Percentiles rank a stretch among this genome's conserved stretches.
These are phyloP conservation scores for Ogataea populi-albae DNA, from an alignment of 805 yeast genomes.

Conservation along the genomic window DNA sequence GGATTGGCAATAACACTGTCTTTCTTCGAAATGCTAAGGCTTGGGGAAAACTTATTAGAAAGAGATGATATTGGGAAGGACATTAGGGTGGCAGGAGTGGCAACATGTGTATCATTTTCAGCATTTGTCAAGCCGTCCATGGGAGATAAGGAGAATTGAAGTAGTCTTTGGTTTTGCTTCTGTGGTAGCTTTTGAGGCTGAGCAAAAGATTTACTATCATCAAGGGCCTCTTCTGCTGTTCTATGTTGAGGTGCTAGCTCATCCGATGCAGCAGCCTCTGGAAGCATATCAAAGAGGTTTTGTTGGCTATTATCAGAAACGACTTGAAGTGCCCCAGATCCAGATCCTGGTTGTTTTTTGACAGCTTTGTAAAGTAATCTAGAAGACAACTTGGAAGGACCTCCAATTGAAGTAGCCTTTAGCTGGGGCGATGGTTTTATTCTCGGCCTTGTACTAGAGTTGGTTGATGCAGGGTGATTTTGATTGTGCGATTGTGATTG, in stretches of 20 bases:
- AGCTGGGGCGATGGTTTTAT: slow-evolving; percentile 38
- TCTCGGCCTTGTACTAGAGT: slow-evolving; percentile 3
- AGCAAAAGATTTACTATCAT: background rate
- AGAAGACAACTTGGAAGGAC: slow-evolving; percentile 7
- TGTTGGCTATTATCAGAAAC: slow-evolving; percentile 1
- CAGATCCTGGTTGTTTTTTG: slow-evolving; percentile 7
- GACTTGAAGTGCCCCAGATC: background rate
- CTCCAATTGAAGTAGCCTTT: slow-evolving; percentile 23
- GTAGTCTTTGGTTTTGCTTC: slow-evolving; percentile 1
- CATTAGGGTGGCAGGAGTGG: slow-evolving; percentile 34
- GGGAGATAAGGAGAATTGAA: background rate
- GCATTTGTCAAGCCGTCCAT: background rate
- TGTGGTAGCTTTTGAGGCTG: slow-evolving; percentile 1
- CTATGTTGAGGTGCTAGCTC: slow-evolving; percentile 20
- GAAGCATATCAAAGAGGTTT: slow-evolving; percentile 28
- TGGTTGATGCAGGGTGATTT: slow-evolving; percentile 2
- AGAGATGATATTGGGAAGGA: slow-evolving; percentile 22
- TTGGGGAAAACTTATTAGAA: slow-evolving; percentile 19
- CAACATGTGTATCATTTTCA: slow-evolving; percentile 19
- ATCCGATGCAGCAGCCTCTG: slow-evolving; percentile 31
- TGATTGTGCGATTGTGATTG: background rate
- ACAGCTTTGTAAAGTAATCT: slow-evolving; percentile 10
- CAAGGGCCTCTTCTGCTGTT: background rate
- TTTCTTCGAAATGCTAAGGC: slow-evolving; percentile 15
- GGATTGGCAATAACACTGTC: slow-evolving; percentile 33